A percentile compares a stretch with the other conserved stretches of the same genome.
phyloP scores from a whole-genome alignment of 805 yeast species.

The Hanseniaspora nectarophila region DNA sequence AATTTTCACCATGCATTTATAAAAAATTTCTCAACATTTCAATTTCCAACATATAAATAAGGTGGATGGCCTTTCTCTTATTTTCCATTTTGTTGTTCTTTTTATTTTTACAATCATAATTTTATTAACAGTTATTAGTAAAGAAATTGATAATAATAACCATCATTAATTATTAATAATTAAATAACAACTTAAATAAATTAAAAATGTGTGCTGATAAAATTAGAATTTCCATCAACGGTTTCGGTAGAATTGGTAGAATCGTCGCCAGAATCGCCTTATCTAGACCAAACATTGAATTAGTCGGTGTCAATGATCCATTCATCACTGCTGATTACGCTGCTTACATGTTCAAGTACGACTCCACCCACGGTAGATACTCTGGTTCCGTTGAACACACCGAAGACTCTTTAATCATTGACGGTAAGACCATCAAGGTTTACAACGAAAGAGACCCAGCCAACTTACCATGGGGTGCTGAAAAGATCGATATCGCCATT shows the following conservation, averaged over 20 bases:
- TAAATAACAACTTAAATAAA: neutral
- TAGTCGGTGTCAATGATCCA: slow-evolving; percentile 60
- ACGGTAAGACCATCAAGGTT: slow-evolving; percentile 40
- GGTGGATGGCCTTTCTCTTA: neutral
- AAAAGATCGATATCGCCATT: slow-evolving; percentile 50
- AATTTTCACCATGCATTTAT: neutral
- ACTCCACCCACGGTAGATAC: slow-evolving; percentile 58
- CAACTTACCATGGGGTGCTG: slow-evolving; percentile 54
- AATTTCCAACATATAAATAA: slow-evolving; percentile 7
- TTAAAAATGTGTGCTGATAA: slow-evolving; percentile 15
- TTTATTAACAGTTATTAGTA: no score
- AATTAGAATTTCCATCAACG: slow-evolving; percentile 48
- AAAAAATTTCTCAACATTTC: neutral
- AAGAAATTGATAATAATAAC: neutral
- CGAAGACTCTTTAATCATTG: slow-evolving; percentile 41
- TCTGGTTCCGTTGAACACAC: slow-evolving; percentile 45
- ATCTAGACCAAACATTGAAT: slow-evolving; percentile 39
- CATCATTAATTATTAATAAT: slow-evolving; percentile 11
- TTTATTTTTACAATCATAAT: neutral
- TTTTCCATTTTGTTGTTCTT: neutral
- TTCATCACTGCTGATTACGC: slow-evolving; percentile 58
- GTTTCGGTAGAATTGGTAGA: slow-evolving; percentile 66
- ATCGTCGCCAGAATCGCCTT: slow-evolving; percentile 53
- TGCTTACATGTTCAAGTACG: slow-evolving; percentile 65
- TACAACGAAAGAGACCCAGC: slow-evolving; percentile 60